phyloP scores from a whole-genome alignment of 371 early-diverging fungal genomes.

The Mucor mucedo region DNA sequence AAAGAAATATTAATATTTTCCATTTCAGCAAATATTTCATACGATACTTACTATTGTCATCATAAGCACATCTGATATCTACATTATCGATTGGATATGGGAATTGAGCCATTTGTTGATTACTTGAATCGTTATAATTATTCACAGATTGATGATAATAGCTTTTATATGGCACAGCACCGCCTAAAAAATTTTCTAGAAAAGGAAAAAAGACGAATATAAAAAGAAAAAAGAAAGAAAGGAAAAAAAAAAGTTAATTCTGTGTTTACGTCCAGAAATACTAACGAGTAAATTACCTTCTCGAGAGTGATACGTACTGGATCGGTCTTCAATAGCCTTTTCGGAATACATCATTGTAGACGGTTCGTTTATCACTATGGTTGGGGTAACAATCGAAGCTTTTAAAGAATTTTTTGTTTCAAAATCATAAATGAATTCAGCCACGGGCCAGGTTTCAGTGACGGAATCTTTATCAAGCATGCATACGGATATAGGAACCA shows the following conservation, averaged over 20 bases:
- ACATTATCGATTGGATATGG: neutral
- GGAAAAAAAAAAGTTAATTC: neutral
- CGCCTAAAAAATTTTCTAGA: slow-evolving; percentile 21
- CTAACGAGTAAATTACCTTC: neutral
- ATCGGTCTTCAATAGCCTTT: neutral
- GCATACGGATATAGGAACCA: slow-evolving; percentile 35
- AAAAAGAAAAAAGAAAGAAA: neutral
- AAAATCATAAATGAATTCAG: slow-evolving; percentile 36
- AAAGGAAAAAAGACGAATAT: neutral
- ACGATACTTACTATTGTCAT: slow-evolving; percentile 18
- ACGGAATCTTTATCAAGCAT: slow-evolving; percentile 31
- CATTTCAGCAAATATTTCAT: neutral
- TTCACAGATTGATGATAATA: slow-evolving; percentile 18
- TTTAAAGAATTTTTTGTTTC: slow-evolving; percentile 7
- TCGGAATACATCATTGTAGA: neutral
- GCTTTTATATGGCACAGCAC: slow-evolving; percentile 4
- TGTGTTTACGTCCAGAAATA: neutral
- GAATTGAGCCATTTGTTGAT: slow-evolving; percentile 1
- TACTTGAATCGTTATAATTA: slow-evolving; percentile 2
- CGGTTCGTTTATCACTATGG: neutral
- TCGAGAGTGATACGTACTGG: neutral
- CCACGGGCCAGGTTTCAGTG: slow-evolving; percentile 33
- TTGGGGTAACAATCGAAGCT: slow-evolving; percentile 1
- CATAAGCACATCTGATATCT: neutral
- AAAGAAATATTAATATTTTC: neutral